Evolutionary conservation across 441 rosid genomes (phyloP).

Genomic region (Populus tomentosa): DNA sequence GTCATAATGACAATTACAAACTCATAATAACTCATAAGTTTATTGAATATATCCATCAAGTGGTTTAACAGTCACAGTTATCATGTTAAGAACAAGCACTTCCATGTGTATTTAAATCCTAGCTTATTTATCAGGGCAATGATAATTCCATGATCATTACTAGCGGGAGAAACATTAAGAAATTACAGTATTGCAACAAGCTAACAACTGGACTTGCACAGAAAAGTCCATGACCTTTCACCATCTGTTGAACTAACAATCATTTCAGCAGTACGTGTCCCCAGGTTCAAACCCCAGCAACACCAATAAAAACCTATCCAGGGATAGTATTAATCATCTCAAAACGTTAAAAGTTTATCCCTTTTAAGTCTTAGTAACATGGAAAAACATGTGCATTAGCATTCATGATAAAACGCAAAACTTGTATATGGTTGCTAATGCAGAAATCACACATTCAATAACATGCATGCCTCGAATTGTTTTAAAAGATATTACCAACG

Average conservation of each 20-base stretch:
- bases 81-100: not conserved
- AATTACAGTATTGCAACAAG: not conserved
- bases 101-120: not conserved
- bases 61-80: not conserved
- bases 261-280: not conserved
- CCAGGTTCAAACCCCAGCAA: not conserved
- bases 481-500: slow-evolving; percentile 51
- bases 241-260: not conserved
- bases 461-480: not conserved
- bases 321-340: not conserved
- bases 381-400: not conserved
- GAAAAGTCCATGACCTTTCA: not conserved
- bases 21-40: not conserved
- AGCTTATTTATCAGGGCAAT: not conserved
- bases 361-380: not conserved
- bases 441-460: not conserved
- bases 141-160: not conserved
- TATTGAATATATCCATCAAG: not conserved
- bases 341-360: not conserved
- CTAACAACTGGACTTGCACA: not conserved
- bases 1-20: not conserved
- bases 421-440: not conserved
- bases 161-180: not conserved
- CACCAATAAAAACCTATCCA: not conserved
- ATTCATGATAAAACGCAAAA: not conserved